Evolutionary conservation across 2,329 filamentous ascomycete species (phyloP).

Genomic region (Xylariomycetidae sp.): DNA sequence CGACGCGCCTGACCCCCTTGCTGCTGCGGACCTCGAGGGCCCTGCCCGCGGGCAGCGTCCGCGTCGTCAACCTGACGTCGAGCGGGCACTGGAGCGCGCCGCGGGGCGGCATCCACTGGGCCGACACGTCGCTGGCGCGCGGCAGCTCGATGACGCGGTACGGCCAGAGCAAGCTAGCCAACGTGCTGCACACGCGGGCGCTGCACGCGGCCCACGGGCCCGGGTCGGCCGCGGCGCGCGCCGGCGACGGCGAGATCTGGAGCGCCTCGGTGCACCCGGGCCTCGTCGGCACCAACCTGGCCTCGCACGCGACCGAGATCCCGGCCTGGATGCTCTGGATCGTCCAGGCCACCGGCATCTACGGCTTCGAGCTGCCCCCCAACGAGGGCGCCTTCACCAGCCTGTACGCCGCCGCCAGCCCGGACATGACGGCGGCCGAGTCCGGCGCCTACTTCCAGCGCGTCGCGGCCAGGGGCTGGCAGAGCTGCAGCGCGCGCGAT

Average conservation of each 20-base stretch:
- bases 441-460: conserved; percentile 28
- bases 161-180: conserved; percentile 42
- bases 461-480: conserved; percentile 27
- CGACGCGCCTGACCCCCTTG: conserved; percentile 32
- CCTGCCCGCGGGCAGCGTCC: conserved; percentile 18
- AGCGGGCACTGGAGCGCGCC: conserved; percentile 22
- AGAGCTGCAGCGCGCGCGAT: conserved; percentile 30
- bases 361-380: conserved; percentile 20
- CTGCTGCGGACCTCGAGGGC: conserved; percentile 26
- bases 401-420: conserved; percentile 32
- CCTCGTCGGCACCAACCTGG: conserved; percentile 29
- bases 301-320: conserved; percentile 7
- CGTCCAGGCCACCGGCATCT: conserved; percentile 9
- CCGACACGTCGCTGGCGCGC: conserved; percentile 15
- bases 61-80: conserved; percentile 25
- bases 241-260: conserved; percentile 33
- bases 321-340: conserved; percentile 3
- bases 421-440: conserved; percentile 31
- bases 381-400: conserved; percentile 32
- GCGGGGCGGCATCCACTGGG: conserved; percentile 20
- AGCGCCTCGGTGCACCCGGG: conserved; percentile 34
- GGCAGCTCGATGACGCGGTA: conserved; percentile 27
- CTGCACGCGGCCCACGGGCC: conserved; percentile 31
- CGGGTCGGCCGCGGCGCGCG: conserved; percentile 20
- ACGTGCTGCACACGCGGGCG: conserved; percentile 36